Conservation (phyloP, 1,284 basidiomycete species). For the Ceratobasidium sp. region DNA sequence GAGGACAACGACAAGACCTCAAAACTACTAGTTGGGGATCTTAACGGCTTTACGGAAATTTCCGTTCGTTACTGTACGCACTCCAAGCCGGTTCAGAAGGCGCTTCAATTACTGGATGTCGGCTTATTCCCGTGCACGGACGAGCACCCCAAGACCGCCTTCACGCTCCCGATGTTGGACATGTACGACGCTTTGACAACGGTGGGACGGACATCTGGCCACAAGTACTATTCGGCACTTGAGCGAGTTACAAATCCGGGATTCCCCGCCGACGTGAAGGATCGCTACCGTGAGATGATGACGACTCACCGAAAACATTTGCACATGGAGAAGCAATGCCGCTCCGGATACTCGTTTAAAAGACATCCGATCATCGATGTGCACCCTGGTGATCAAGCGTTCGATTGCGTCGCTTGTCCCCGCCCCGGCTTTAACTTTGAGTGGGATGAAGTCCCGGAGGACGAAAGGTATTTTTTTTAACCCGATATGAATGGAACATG, state of each 20-base stretch:
- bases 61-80: background rate
- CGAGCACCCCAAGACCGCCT: background rate
- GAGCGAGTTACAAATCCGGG: background rate
- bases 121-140: constrained; percentile 16
- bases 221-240: constrained; percentile 11
- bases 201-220: background rate
- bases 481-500: too few species aligned
- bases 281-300: constrained; percentile 23
- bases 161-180: constrained; percentile 8
- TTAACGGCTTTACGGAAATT: background rate
- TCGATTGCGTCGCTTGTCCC: constrained; percentile 23
- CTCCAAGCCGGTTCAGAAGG: background rate
- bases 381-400: constrained; percentile 1
- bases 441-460: background rate
- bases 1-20: background rate
- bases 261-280: background rate
- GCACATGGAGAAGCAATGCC: background rate
- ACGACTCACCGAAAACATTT: background rate
- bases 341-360: background rate
- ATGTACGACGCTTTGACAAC: background rate
- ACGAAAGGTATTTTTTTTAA: constrained; percentile 3
- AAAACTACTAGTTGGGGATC: background rate
- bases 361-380: background rate
- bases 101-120: background rate
- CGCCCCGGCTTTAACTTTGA: constrained; percentile 18